Evolutionary conservation across 2,329 filamentous ascomycete genomes (phyloP), one percentile per base, ranked within the genome.

Genomic region (Gremmenia infestans): DNA sequence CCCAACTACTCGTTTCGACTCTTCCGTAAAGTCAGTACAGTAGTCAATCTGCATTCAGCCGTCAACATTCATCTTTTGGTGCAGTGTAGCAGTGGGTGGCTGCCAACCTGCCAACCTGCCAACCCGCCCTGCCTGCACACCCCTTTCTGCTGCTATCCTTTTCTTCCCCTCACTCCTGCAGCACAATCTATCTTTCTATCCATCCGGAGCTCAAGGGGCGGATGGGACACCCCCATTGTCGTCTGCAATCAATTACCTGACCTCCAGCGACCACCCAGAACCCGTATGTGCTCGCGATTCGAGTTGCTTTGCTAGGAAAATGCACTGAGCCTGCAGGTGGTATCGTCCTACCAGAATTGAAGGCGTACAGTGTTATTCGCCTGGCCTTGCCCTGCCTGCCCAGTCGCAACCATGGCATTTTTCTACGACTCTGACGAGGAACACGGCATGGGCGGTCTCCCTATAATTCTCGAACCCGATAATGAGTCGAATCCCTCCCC

Each of bases 391-490:
- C 22, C 22, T 9, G 22, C 28, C 42, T 25, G 42, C 42, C 22
- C 22, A 22, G 22, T 12, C 39, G 17, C 42, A 50, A 50, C 37
- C 32, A 62, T 60, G 59, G 56, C 56, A 11, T 45, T 45, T 17
- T 59, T 56, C 17, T 60, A 61, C 59, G 54, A 61, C 43, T 60
- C 59, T 14, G 50, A 43, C 25, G 50, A 52, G 19, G 53, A 54
- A 23, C 52, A 54, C 46, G 50, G 39, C 54, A 19, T 45, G 19
- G 19, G n/a, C 19, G 55, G 39, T 19, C 56, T 63, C 45, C 62
- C 63, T 19, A 62, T 63, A 28, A 53, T 63, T 23, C 55, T 64
- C 53, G 53, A 62, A 48, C 59, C 62, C 14, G 57, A 59, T 37
- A 46, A 57, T 52, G 42, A 50, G n/a, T 58, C 57, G 45, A 49